Conservation (phyloP, 768 basidiomycete species). For the Amanita subjunquillea region DNA sequence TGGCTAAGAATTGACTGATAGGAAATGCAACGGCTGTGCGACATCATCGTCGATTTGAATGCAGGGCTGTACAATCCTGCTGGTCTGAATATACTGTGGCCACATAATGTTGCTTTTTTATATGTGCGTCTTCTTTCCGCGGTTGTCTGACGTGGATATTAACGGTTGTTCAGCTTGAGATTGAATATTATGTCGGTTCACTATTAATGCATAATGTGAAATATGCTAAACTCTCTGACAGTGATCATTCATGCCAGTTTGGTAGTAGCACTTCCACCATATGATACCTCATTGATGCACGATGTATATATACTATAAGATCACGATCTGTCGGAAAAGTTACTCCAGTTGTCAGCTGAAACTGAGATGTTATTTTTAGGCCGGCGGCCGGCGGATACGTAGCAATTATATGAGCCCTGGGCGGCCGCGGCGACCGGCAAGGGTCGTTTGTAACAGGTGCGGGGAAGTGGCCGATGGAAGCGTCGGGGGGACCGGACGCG, state of each 20-base stretch:
- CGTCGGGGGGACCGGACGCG: neutral
- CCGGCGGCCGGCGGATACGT: neutral
- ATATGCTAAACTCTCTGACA: neutral
- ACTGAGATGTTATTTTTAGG: neutral
- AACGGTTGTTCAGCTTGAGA: conserved; percentile 58
- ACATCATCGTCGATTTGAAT: conserved; percentile 61
- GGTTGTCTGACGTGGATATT: neutral
- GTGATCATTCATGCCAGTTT: neutral
- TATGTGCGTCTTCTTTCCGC: conserved; percentile 57
- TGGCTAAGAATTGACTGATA: conserved; percentile 17
- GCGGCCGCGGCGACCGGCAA: neutral
- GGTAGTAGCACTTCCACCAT: neutral
- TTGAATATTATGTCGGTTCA: conserved; percentile 81
- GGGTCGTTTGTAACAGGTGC: neutral
- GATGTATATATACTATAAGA: neutral
- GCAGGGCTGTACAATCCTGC: conserved; percentile 67
- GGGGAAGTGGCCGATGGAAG: neutral
- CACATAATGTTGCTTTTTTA: conserved; percentile 75
- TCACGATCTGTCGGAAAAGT: neutral
- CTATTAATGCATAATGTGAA: conserved; percentile 6
- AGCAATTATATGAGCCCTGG: neutral
- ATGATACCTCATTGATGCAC: neutral
- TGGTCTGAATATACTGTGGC: conserved; percentile 84
- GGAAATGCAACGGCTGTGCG: conserved; percentile 69
- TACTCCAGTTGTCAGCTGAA: too few relatives aligned